Evolutionary conservation across 345 rosid species (phyloP), one percentile per base, ranked within the genome.

Genomic region (Euclidium syriacum): DNA sequence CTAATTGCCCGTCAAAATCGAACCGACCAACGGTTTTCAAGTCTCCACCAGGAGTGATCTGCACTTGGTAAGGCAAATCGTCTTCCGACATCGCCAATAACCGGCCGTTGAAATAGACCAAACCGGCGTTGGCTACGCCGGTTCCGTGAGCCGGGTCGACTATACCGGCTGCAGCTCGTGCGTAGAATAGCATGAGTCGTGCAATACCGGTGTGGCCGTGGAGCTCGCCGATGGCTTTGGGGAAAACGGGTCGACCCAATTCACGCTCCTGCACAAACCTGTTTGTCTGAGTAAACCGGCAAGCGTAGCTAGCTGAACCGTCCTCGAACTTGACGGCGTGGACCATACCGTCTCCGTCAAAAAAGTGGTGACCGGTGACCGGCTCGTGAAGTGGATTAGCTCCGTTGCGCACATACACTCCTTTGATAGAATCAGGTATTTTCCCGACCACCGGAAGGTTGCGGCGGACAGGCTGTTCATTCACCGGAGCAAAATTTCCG

Each of bases 271-370:
- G 95, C 27, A 83, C 73, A n/a, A 87, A 52, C 6, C 95, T 82
- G 70, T 80, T 78, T 0, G 97, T 90, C 22, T 87, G 85, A 3
- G 95, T 90, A 75, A 87, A 83, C 54, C 97, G 83, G 71, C 97
- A 81, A 17, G 90, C 75, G 30, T 87, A 90, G 75, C 90, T 85
- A 16, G 79, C 86, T 0, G 89, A 73, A 18, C 86, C 90, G 17
- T 79, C 24, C 0, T 79, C 52, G 41, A 90, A 80, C 9, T 63
- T 67, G 8, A 90, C 85, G n/a, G 90, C 84, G 57, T 90, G 97
- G 51, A 90, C 83, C 97, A 90, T 90, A 15, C 97, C 95, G 48
- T 90, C 95, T 3, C 97, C 97, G 42, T 87, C 97, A 38, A 90
- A 90, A 54, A 90, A 77, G 74, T 90, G 97, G 74, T 90, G 97